Percentiles rank a stretch among this genome's conserved stretches.
These are phyloP conservation scores for Hericium rajendrae DNA, from an alignment of 768 basidiomycete genomes.

Conservation along the genomic window DNA sequence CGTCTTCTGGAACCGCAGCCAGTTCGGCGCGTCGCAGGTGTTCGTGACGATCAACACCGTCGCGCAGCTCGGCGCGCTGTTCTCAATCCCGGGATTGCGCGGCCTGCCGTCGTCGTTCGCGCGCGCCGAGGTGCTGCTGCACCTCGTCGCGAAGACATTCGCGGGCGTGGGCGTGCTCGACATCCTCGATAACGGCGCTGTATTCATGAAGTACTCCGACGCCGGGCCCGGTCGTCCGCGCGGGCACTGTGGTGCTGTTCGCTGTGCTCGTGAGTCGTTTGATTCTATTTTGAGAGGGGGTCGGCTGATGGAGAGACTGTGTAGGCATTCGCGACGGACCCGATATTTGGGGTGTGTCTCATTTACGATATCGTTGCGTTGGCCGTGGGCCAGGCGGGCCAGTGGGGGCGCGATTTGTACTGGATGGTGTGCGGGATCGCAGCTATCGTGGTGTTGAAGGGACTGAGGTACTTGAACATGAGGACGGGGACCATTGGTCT, in stretches of 20 bases:
- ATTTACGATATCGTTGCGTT: background rate
- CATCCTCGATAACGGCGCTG: conserved; percentile 22
- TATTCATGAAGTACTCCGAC: conserved; percentile 5
- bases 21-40: conserved; percentile 20
- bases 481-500: background rate
- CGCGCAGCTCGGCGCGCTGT: conserved; percentile 28
- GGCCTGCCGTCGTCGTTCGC: conserved; percentile 19
- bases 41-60: conserved; percentile 24
- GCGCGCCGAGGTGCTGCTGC: conserved; percentile 23
- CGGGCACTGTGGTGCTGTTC: background rate
- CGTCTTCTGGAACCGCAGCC: conserved; percentile 21
- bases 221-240: background rate
- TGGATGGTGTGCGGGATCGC: background rate
- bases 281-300: background rate
- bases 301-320: background rate
- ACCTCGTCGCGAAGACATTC: conserved; percentile 33
- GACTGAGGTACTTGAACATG: background rate
- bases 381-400: background rate
- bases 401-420: background rate
- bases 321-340: background rate
- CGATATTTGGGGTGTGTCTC: background rate
- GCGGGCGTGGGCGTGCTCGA: conserved; percentile 28
- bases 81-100: conserved; percentile 18
- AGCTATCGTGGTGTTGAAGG: background rate
- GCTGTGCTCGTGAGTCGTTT: background rate